Base-by-base conservation (phyloP, 345 rosid genomes). In the Eutrema japonicum region DNA sequence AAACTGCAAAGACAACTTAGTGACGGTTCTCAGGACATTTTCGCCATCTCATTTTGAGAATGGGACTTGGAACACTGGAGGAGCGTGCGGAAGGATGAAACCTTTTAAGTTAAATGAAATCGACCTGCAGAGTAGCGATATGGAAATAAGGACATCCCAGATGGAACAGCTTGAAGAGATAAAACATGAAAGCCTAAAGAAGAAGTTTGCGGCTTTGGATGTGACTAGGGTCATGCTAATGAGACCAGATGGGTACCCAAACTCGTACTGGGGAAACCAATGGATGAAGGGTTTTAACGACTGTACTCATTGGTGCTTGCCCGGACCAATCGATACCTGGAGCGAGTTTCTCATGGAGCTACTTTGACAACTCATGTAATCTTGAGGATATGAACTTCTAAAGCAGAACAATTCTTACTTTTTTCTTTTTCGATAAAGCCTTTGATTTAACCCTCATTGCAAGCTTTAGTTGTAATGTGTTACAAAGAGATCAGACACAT, bases 201-300 rank as follows among this genome's bases (percentile, higher is more conserved):
- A 83, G 66, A 82, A 62, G 76, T 83, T 84, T 32, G 86, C 40
- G 14, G 72, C 70, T 52, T 16, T 88, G 83, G 94, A 88, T 66
- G 81, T 89, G 14, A 85, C 87, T 0, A 79, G 55, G 77, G 87
- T 84, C 0, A 88, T 83, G 95, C 38, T 85, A 38, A 82, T 88
- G 88, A 83, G 92, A 70, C 85, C 92, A 7, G 92, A 92, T 57
- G 90, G 95, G 7, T 93, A 92, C 27, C 96, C 93, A 0, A 80
- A 85, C n/a, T 77, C 68, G 45, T 73, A 59, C 64, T 83, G 88
- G 92, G 88, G 85, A 6, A 88, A 92, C 70, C 75, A 81, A 63
- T 83, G 88, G 96, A 87, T 84, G 89, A 85, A 64, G 8, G 96
- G 91, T 10, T 85, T 72, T 40, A 92, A 82, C 49, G 93, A 90